Conservation (phyloP, 2,329 filamentous ascomycete genomes). For the Pseudopithomyces maydicus region DNA sequence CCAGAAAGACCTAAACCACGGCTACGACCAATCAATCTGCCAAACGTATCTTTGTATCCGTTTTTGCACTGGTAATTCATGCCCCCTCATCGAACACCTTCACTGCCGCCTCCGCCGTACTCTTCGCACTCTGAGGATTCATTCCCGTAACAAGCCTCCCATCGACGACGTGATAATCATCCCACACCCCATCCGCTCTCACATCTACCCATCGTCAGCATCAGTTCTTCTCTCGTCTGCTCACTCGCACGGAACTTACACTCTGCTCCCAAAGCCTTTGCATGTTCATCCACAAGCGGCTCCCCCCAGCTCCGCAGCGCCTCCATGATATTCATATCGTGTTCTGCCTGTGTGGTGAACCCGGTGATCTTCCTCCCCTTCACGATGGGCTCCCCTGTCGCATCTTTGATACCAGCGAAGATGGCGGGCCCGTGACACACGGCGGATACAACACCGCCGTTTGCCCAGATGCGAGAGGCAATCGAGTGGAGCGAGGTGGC, state of each 20-base stretch:
- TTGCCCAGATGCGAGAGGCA: slow-evolving; percentile 44
- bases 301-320: slow-evolving; percentile 33
- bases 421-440: slow-evolving; percentile 51
- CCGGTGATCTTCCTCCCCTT: slow-evolving; percentile 44
- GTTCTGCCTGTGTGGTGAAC: slow-evolving; percentile 45
- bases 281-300: slow-evolving; percentile 38
- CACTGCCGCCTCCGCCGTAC: slow-evolving; percentile 35
- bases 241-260: slow-evolving; percentile 26
- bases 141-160: slow-evolving; percentile 44
- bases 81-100: slow-evolving; percentile 3
- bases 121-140: slow-evolving; percentile 43
- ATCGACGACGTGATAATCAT: slow-evolving; percentile 37
- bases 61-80: too few relatives aligned
- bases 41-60: too few relatives aligned
- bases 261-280: slow-evolving; percentile 33
- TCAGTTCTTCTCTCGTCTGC: background rate
- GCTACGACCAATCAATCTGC: too few relatives aligned
- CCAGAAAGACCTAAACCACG: too few relatives aligned
- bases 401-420: slow-evolving; percentile 43
- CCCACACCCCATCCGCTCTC: slow-evolving; percentile 30
- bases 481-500: slow-evolving; percentile 49
- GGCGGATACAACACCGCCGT: slow-evolving; percentile 50
- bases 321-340: slow-evolving; percentile 42
- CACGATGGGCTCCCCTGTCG: slow-evolving; percentile 38
- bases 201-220: slow-evolving; percentile 20